Evolutionary conservation across 768 basidiomycete species (phyloP), one percentile per base, ranked within the genome.

Genomic region (Kwoniella europaea): DNA sequence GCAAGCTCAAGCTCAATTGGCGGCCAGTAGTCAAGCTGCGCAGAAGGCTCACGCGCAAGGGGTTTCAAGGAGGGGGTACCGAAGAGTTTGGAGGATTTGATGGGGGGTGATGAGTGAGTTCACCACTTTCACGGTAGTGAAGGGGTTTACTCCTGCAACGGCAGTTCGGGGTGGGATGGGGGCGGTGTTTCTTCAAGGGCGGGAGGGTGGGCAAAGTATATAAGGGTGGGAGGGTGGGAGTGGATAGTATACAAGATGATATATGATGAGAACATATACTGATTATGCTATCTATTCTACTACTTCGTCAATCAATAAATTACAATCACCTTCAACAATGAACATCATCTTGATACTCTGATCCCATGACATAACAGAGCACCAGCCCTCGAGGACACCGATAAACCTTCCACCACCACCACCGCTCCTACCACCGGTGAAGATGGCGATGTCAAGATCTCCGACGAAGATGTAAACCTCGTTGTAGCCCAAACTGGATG

Each of bases 401-500:
- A 60, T 24, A 72, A 73, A 65, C 62, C 68, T 10, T 46, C 73
- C 62, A 42, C 65, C 22, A 43, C 71, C 35, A 61, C 12, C 46
- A 61, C 69, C 56, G 66, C 73, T 63, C 69, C 62, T 62, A 42
- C 71, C 27, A 43, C 69, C 64, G 64, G 55, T 22, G 64, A 72
- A 9, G 42, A 54, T 35, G 72, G 67, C 24, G 73, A 80, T 57
- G 80, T 73, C 58, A 79, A 79, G 64, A 68, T 98, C 71, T 94
- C 97, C 75, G 88, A 92, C 58, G 94, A 94, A 84, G 97, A 99
- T 83, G 93, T 97, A 74, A 94, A 96, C 71, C 89, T 97, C 66
- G 92, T 99, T 64, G 93, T 98, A 87, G 86, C 87, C 43, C 88
- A 94, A 86, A 93, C 94, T 74, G 90, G 88, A 81, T 96, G 93